Conservation (phyloP, 805 yeast genomes). For the Starmerella khaoyaiensis region DNA sequence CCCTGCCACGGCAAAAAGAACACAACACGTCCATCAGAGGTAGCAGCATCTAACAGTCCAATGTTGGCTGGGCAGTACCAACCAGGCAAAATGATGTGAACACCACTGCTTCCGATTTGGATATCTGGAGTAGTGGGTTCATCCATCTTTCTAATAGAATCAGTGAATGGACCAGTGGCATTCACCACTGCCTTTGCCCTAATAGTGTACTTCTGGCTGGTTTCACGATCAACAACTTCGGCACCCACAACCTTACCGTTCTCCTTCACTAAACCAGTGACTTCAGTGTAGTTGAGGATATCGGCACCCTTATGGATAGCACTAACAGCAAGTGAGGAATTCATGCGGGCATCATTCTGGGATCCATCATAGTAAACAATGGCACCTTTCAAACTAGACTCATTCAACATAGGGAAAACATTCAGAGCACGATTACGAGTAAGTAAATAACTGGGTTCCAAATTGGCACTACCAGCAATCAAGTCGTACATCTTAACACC, state of each 20-base stretch:
- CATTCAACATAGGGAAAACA: conserved; percentile 76
- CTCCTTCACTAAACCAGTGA: conserved; percentile 54
- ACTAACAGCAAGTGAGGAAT: conserved; percentile 69
- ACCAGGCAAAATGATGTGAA: conserved; percentile 82
- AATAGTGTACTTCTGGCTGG: conserved; percentile 53
- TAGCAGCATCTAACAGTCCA: conserved; percentile 84
- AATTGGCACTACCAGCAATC: conserved; percentile 80
- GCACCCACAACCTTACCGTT: conserved; percentile 58
- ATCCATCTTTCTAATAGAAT: conserved; percentile 76
- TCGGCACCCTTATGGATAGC: conserved; percentile 85
- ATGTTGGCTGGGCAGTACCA: conserved; percentile 76
- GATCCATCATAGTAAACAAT: conserved; percentile 91
- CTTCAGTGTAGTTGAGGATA: conserved; percentile 75
- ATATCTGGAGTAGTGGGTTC: conserved; percentile 43
- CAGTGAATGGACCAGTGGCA: conserved; percentile 93
- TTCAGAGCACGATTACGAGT: conserved; percentile 53
- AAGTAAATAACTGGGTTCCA: conserved; percentile 63
- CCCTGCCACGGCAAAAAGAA: conserved; percentile 98
- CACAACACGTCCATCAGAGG: conserved; percentile 92
- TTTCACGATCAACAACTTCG: conserved; percentile 45
- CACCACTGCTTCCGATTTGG: conserved; percentile 93
- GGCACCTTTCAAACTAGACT: conserved; percentile 68
- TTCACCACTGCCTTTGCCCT: conserved; percentile 66
- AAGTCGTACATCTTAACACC: conserved; percentile 88
- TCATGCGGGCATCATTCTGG: conserved; percentile 86